phyloP scores from a whole-genome alignment of 768 basidiomycete species.

The Boletus huronensis region DNA sequence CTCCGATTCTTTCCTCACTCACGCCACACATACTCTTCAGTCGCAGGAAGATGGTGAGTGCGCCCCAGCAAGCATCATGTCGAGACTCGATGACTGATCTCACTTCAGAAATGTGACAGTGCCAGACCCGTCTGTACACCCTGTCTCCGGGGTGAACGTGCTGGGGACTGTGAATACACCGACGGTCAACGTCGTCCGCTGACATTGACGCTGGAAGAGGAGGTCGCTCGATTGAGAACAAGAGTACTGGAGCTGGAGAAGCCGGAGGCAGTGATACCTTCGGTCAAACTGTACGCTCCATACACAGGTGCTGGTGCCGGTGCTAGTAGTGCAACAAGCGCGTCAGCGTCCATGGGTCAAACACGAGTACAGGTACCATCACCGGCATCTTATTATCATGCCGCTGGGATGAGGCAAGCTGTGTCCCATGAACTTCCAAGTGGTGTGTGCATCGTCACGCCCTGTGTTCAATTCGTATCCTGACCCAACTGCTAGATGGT shows the following conservation, averaged over 20 bases:
- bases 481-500: neutral
- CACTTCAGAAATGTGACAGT: constrained; percentile 62
- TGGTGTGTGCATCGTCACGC: neutral
- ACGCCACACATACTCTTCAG: constrained; percentile 23
- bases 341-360: neutral
- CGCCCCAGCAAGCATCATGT: no score
- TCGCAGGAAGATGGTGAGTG: constrained; percentile 46
- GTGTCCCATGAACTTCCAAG: neutral
- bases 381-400: neutral
- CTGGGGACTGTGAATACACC: constrained; percentile 69
- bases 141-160: constrained; percentile 55
- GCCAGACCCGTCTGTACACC: constrained; percentile 60
- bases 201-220: constrained; percentile 58
- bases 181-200: constrained; percentile 60
- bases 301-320: constrained; percentile 27
- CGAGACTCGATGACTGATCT: neutral
- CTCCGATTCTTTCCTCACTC: neutral
- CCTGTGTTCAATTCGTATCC: neutral
- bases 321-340: neutral
- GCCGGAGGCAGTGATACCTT: constrained; percentile 44
- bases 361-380: neutral
- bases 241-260: constrained; percentile 57
- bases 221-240: constrained; percentile 51
- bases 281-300: constrained; percentile 50
- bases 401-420: neutral